Evolutionary conservation across 805 yeast species (phyloP), one percentile per base, ranked within the genome.

Genomic region (Komagataella ulmi): DNA sequence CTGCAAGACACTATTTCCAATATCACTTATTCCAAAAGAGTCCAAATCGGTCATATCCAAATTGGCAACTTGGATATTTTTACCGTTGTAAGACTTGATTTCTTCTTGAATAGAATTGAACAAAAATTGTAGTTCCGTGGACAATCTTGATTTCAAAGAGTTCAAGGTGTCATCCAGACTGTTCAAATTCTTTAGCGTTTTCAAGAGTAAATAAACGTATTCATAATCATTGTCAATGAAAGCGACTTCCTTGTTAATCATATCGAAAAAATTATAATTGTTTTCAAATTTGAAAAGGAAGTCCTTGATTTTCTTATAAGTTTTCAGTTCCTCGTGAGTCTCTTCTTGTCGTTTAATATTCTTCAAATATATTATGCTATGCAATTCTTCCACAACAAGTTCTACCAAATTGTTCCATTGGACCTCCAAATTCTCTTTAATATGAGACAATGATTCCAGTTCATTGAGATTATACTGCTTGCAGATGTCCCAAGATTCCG

Each of bases 341-440:
- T 44, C 49, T 21, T 21, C 49, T 21, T 21, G 24, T 17, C 21
- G 24, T 7, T 48, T 17, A 12, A 43, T 49, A 48, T 56, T 55
- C 57, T 79, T 80, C 46, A 84, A 69, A 58, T 83, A 87, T n/a
- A 86, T 68, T 52, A 86, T 83, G 48, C 73, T 75, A 53, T 79
- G 81, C 46, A 88, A 67, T 59, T 89, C 96, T 55, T 86, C 95
- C n/a, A 86, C 69, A 17, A 90, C 69, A 55, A 79, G 77, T 48
- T 83, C 88, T 59, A 84, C 83, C 24, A 90, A 67, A 46, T 76
- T 74, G 53, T 77, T 79, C 14, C 77, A 73, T 55, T 82, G 89
- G 2, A 69, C 60, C 49, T 78, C 77, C 17, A 84, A 66, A 55
- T 77, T 77, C 46, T 67, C 73, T 52, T 74, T 77, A 5, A 79